Base-by-base conservation (phyloP, 352 stramenopile genomes). In the Phytophthora gonapodyides region DNA sequence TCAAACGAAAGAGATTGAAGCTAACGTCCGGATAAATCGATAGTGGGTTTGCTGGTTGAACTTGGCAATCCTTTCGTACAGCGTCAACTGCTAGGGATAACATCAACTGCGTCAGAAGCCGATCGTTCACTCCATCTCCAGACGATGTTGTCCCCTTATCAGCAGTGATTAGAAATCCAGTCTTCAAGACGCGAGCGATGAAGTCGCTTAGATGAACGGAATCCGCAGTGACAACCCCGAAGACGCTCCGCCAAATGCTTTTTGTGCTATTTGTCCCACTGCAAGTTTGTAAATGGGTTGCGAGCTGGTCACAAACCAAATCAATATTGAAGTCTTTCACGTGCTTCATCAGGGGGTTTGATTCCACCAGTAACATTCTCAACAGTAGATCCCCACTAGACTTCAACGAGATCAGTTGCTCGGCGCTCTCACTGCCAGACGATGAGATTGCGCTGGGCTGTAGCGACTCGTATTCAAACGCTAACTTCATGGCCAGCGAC, bases 171-270 rank as follows among this genome's bases (percentile, higher is more conserved):
- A n/a, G 36, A 30, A 87, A 85, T 0, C 82, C 80, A 11, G 65
- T 61, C 12, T 59, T 24, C 10, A 87, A 24, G 12, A 88, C 35
- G 5, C 53, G 56, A 43, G 76, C 62, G 1, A 89, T 24, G 52
- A 90, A 91, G 12, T 71, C 53, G 34, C 69, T 65, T 40, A 89
- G 61, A 34, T 82, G 61, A 19, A 90, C 58, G 0, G 27, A 30
- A 15, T 87, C 61, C 5, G 44, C 30, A 0, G 47, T 58, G 3
- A 79, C 59, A 6, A 64, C 33, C 1, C 64, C 75, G 50, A 92
- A 87, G 2, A 81, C 44, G 8, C 21, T 73, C 21, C 63, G 74
- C 82, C 82, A 92, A 1, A 89, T 73, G 13, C 41, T 76, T 17
- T 67, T 71, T 2, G 63, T 54, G 11, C 47, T 76, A 4, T 17